Evolutionary conservation across 768 basidiomycete genomes (phyloP), one percentile per base, ranked within the genome.

Genomic region (Amanita subjunquillea): DNA sequence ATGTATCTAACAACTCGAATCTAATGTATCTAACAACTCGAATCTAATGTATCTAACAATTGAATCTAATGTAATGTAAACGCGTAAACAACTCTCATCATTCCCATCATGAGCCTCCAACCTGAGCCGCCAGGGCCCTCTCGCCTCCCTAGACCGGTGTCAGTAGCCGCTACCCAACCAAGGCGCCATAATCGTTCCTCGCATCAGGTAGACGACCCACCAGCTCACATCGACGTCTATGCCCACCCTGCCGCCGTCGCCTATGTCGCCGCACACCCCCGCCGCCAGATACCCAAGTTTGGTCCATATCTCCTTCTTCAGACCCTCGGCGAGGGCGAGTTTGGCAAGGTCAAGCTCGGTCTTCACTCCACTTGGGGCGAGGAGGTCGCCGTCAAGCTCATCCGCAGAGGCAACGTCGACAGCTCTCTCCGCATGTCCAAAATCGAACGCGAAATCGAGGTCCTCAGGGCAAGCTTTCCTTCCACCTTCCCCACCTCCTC

Each of bases 281-380:
- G 85, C 51, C 78, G 91, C n/a, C 82, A 82, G 23, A 91, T 92
- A 39, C 91, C 91, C 51, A 87, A 85, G 67, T 98, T 99, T 59
- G 96, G 96, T 0, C 92, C 94, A 0, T 99, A 99, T 67, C 74
- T 98, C 8, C 77, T 98, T 37, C 74, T 99, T 15, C 94, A 98
- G 67, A 98, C 96, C 0, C 77, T 99, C 17, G 96, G 96, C 42
- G 95, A 99, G 69, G 95, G 95, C 59, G 95, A 98, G 72, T 97
- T 97, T 63, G 94, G 93, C 43, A 98, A 98, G 67, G 94, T 98
- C 71, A 98, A 97, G 66, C 81, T 98, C n/a, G 95, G 95, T 4
- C 74, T 98, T 49, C 95, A 98, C 61, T 77, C 75, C 58, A 83
- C 88, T 58, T 96, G 88, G 83, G 93, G 91, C 29, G 93, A 96